These are phyloP conservation scores for Talaromyces sp. DNA, from an alignment of 2,329 filamentous ascomycete genomes.

Conservation along the genomic window DNA sequence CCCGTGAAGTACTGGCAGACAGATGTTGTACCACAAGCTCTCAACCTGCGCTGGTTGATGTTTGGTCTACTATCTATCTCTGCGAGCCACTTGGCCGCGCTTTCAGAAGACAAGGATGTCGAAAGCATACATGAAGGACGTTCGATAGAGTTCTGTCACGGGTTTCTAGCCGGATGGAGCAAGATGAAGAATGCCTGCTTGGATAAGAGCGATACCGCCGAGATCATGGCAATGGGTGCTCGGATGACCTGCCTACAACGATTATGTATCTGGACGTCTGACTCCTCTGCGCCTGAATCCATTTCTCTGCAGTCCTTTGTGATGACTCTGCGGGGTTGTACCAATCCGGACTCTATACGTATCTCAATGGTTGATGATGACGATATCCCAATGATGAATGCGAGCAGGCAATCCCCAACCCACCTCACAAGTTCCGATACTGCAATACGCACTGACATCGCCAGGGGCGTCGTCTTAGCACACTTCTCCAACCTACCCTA, in stretches of 20 bases:
- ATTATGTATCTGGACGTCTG: background rate
- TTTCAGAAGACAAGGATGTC: background rate
- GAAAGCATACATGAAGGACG: background rate
- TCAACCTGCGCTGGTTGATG: conserved; percentile 9
- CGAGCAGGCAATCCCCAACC: background rate
- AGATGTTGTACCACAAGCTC: background rate
- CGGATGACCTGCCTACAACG: conserved; percentile 4
- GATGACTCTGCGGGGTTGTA: background rate
- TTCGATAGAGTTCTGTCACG: background rate
- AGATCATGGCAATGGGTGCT: background rate
- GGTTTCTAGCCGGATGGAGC: background rate
- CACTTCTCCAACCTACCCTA: conserved; percentile 2
- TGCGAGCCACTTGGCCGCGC: background rate
- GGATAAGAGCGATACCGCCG: background rate
- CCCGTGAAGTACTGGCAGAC: conserved; percentile 6
- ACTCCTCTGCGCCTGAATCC: background rate
- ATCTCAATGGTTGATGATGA: background rate
- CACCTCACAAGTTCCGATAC: background rate
- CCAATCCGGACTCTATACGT: background rate
- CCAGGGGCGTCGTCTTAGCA: background rate
- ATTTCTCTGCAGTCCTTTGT: background rate
- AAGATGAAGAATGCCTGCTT: background rate
- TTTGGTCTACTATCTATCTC: conserved; percentile 9
- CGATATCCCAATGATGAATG: background rate
- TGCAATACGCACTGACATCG: background rate